These are phyloP conservation scores for Trichoderma asperellum DNA, from an alignment of 2,329 filamentous ascomycete species.

Conservation along the genomic window DNA sequence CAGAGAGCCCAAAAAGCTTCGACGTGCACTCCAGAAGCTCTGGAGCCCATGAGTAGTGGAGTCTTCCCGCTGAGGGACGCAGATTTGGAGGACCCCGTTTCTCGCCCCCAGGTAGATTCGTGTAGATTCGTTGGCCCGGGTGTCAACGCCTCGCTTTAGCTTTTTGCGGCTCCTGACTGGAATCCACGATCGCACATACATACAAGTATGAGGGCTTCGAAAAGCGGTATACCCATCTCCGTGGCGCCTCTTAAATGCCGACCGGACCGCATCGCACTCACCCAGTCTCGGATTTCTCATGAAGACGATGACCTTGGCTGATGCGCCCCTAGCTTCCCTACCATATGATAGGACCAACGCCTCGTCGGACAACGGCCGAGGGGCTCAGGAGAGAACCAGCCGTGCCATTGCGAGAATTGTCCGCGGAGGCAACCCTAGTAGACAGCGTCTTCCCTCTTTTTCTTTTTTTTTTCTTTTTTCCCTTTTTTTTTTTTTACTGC, in stretches of 20 bases:
- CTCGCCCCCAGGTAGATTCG: conserved; percentile 28
- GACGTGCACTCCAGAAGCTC: conserved; percentile 34
- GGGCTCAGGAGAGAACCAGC: conserved; percentile 17
- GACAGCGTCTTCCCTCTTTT: neutral
- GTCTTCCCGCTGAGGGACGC: conserved; percentile 31
- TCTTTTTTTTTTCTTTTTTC: neutral
- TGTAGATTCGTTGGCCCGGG: conserved; percentile 24
- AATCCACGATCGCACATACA: neutral
- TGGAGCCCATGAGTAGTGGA: conserved; percentile 32
- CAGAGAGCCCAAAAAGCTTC: conserved; percentile 33
- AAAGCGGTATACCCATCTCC: neutral
- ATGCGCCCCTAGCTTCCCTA: conserved; percentile 23
- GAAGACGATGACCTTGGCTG: conserved; percentile 7
- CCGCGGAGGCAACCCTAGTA: conserved; percentile 24
- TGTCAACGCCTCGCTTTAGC: conserved; percentile 28
- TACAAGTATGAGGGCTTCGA: neutral
- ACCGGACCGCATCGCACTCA: conserved; percentile 1
- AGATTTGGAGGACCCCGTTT: conserved; percentile 30
- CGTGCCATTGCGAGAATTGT: conserved; percentile 25
- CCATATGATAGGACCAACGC: conserved; percentile 22
- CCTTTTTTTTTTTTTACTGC: neutral
- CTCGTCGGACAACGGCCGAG: conserved; percentile 29
- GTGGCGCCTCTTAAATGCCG: neutral
- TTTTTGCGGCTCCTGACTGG: conserved; percentile 23
- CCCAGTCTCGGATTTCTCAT: conserved; percentile 2